These are phyloP conservation scores for Colletotrichum limetticola DNA, from an alignment of 2,329 filamentous ascomycete genomes.

Conservation along the genomic window DNA sequence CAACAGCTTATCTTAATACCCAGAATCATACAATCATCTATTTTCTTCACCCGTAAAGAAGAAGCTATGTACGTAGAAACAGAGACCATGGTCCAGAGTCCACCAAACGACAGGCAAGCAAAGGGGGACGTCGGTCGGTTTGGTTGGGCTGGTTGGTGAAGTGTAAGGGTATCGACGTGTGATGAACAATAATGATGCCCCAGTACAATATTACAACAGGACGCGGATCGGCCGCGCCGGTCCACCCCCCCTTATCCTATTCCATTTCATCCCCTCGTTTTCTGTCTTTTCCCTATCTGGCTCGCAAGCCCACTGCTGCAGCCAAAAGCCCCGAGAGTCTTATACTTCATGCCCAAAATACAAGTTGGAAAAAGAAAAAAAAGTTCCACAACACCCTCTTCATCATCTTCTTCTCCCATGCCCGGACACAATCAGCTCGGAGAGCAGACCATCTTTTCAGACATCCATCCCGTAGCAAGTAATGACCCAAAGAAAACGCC, in stretches of 20 bases:
- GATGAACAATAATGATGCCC: constrained; percentile 13
- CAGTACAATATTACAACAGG: constrained; percentile 11
- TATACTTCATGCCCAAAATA: neutral
- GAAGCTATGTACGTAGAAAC: constrained; percentile 4
- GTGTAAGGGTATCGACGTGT: constrained; percentile 9
- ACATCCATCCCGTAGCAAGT: constrained; percentile 9
- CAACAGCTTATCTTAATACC: neutral
- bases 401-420: constrained; percentile 7
- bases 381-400: neutral
- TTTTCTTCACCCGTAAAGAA: neutral
- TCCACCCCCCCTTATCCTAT: neutral
- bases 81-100: neutral
- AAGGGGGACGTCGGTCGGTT: neutral
- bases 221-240: neutral
- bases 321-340: neutral
- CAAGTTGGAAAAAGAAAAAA: neutral
- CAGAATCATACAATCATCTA: constrained; percentile 8
- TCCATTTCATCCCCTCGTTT: neutral
- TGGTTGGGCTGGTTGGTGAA: neutral
- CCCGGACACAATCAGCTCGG: neutral
- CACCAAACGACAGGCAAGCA: neutral
- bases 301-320: neutral
- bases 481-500: constrained; percentile 22
- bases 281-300: neutral
- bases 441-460: constrained; percentile 1